Evolutionary conservation across 805 yeast species (phyloP).

Genomic region (Saturnispora silvae): DNA sequence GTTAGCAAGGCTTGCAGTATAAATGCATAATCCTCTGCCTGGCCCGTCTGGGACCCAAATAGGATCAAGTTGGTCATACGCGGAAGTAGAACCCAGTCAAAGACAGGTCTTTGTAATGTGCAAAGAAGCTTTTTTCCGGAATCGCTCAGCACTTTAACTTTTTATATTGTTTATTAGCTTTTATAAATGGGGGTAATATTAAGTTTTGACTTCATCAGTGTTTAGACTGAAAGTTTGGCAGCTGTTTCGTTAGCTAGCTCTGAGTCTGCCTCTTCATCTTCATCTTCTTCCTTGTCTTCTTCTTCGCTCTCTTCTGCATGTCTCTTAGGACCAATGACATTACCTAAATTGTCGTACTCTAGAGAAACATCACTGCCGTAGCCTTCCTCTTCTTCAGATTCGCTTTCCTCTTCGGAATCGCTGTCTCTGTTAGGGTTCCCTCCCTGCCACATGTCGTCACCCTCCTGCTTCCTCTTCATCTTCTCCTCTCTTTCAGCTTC

Average conservation of each 20-base stretch:
- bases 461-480: slow-evolving; percentile 42
- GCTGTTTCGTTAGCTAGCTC: no score
- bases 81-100: slow-evolving; percentile 16
- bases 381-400: slow-evolving; percentile 13
- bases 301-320: slow-evolving; percentile 9
- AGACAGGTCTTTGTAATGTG: no score
- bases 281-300: slow-evolving; percentile 6
- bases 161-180: no score
- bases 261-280: background rate
- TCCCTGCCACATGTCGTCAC: slow-evolving; percentile 62
- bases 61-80: slow-evolving; percentile 35
- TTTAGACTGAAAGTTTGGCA: no score
- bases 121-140: no score
- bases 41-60: slow-evolving; percentile 91
- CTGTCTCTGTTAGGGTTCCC: slow-evolving; percentile 59
- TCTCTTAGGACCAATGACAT: slow-evolving; percentile 1
- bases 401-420: slow-evolving; percentile 18
- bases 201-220: no score
- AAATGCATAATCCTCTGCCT: slow-evolving; percentile 74
- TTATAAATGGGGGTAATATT: no score
- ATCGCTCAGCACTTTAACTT: no score
- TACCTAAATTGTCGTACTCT: slow-evolving; percentile 5
- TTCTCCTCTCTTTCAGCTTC: slow-evolving; percentile 52
- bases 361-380: slow-evolving; percentile 9
- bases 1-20: slow-evolving; percentile 48